Conservation (phyloP, 441 rosid genomes). For the Pelargonium cotyledonis region DNA sequence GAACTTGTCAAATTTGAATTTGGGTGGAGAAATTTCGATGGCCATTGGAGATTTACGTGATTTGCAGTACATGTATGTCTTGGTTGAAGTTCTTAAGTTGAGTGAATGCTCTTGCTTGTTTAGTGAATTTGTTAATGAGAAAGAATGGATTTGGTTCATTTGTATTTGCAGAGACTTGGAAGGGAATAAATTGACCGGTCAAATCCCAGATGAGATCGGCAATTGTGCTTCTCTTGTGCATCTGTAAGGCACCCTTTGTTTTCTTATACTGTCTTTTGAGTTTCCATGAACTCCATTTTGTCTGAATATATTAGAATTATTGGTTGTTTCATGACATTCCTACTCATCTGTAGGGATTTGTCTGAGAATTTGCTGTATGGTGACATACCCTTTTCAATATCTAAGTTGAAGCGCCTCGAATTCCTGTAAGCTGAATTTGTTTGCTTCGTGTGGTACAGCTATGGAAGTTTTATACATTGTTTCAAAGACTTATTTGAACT, state of each 20-base stretch:
- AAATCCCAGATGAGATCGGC: slow-evolving; percentile 90
- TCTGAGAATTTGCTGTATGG: slow-evolving; percentile 62
- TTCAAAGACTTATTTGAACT: background rate
- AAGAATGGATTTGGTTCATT: background rate
- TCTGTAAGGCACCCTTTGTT: slow-evolving; percentile 32
- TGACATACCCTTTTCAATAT: slow-evolving; percentile 76
- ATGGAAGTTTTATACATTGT: background rate
- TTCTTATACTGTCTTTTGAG: background rate
- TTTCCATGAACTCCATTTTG: background rate
- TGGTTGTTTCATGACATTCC: background rate
- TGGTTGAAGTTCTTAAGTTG: background rate
- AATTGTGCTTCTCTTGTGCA: slow-evolving; percentile 57
- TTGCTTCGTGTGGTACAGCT: background rate
- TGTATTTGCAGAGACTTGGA: slow-evolving; percentile 54
- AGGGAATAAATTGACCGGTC: slow-evolving; percentile 71
- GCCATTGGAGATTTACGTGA: slow-evolving; percentile 67
- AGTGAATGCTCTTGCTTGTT: no score
- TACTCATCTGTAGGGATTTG: slow-evolving; percentile 47
- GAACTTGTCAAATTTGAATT: slow-evolving; percentile 67
- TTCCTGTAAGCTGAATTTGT: slow-evolving; percentile 39
- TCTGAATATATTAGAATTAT: background rate
- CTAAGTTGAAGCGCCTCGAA: slow-evolving; percentile 79
- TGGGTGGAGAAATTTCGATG: slow-evolving; percentile 87
- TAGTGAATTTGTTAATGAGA: no score
- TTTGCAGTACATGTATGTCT: slow-evolving; percentile 58